Percentiles rank a stretch among this genome's conserved stretches.
Conservation (phyloP, 345 rosid genomes). For the Mercurialis annua region DNA sequence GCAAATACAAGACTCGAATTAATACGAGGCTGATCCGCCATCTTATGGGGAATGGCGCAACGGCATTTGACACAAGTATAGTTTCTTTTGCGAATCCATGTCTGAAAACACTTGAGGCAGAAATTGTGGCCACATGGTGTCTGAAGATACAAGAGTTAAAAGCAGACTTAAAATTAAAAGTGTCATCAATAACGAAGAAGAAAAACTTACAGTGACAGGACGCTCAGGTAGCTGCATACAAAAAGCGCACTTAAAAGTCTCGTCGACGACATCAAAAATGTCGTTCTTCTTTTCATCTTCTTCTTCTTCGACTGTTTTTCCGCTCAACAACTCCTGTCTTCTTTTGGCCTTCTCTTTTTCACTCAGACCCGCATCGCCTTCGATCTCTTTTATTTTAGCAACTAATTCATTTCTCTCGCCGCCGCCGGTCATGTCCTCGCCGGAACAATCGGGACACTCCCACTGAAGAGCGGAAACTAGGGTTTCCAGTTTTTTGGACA, state of each 20-base stretch:
- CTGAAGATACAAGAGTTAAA: slow-evolving; percentile 33
- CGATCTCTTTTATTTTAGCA: slow-evolving; percentile 49
- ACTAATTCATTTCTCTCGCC: slow-evolving; percentile 22
- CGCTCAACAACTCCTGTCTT: slow-evolving; percentile 48
- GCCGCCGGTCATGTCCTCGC: not conserved
- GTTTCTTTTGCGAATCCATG: slow-evolving; percentile 53
- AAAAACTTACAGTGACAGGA: slow-evolving; percentile 62
- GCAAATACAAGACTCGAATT: slow-evolving; percentile 53
- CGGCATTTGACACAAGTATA: slow-evolving; percentile 58
- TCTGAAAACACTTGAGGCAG: slow-evolving; percentile 66
- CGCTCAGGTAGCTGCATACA: slow-evolving; percentile 60
- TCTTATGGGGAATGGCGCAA: slow-evolving; percentile 31
- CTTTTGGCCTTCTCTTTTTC: slow-evolving; percentile 53
- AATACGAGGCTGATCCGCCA: slow-evolving; percentile 57
- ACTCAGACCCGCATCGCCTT: slow-evolving; percentile 41
- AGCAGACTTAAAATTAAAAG: not conserved
- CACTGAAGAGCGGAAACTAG: slow-evolving; percentile 45
- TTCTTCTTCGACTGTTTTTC: not conserved
- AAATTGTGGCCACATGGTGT: slow-evolving; percentile 86
- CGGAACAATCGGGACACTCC: slow-evolving; percentile 71
- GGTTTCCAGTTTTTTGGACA: slow-evolving; percentile 40
- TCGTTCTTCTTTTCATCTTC: slow-evolving; percentile 14
- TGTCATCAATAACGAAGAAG: not conserved
- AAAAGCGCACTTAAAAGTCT: slow-evolving; percentile 45
- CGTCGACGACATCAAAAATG: slow-evolving; percentile 33